A percentile compares a stretch with the other conserved stretches of the same genome.
Evolutionary conservation across 2,329 filamentous ascomycete genomes (phyloP).

Genomic region (Scedosporium dehoogii): DNA sequence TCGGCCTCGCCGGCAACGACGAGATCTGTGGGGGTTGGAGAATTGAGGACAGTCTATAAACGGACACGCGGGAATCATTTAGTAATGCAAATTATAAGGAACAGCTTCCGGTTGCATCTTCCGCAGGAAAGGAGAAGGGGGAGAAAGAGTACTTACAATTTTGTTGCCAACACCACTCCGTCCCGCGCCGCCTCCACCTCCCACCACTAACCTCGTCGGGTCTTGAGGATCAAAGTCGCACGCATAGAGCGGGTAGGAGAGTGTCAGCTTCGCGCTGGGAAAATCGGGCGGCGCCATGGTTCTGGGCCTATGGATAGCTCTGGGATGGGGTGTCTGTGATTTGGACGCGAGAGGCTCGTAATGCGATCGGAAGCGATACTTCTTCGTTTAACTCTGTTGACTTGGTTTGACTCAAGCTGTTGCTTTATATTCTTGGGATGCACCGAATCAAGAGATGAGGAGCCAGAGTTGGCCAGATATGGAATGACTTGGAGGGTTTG

Average conservation of each 20-base stretch:
- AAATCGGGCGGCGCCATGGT: slow-evolving; percentile 28
- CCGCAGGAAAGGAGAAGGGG: not conserved
- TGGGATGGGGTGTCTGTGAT: not conserved
- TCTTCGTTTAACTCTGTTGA: not conserved
- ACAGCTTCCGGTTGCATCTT: not conserved
- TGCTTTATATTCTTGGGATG: not conserved
- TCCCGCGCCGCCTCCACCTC: slow-evolving; percentile 77
- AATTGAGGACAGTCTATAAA: slow-evolving; percentile 58
- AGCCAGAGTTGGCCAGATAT: not conserved
- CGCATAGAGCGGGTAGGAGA: slow-evolving; percentile 77
- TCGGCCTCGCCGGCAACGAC: slow-evolving; percentile 62
- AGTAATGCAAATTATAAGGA: too few relatives aligned
- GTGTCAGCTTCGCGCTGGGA: slow-evolving; percentile 49
- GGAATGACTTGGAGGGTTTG: not conserved
- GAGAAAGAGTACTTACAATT: slow-evolving; percentile 47
- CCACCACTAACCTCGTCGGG: slow-evolving; percentile 66
- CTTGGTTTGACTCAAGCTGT: not conserved
- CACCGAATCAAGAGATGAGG: not conserved
- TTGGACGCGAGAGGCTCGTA: too few relatives aligned
- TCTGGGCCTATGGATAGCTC: too few relatives aligned
- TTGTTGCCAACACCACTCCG: slow-evolving; percentile 78
- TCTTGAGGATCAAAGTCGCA: slow-evolving; percentile 82
- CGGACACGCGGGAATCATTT: too few relatives aligned
- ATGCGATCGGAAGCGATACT: too few relatives aligned
- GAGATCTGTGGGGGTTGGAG: slow-evolving; percentile 53